A percentile compares a stretch with the other conserved stretches of the same genome.
phyloP scores from a whole-genome alignment of 495 filamentous ascomycete genomes.

The Apodospora peruviana region DNA sequence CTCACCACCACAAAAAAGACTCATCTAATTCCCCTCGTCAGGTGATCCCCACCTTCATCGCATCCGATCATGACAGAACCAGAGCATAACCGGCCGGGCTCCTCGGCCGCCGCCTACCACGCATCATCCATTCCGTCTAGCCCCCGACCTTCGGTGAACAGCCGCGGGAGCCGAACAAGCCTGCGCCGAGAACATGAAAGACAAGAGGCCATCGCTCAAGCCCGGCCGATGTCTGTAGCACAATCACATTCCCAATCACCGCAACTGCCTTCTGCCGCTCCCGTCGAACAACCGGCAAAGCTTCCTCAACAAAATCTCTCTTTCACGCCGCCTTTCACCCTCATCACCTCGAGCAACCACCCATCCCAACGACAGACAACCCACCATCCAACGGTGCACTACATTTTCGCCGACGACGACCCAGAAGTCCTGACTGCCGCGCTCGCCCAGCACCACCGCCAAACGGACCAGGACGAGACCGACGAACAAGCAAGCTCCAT shows the following conservation, averaged over 20 bases:
- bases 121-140: constrained; percentile 19
- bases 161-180: constrained; percentile 21
- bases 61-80: constrained; percentile 17
- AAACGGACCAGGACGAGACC: constrained; percentile 1
- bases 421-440: constrained; percentile 55
- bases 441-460: constrained; percentile 33
- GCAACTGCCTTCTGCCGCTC: not conserved
- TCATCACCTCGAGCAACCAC: constrained; percentile 47
- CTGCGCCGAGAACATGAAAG: constrained; percentile 22
- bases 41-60: not conserved
- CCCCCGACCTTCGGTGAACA: constrained; percentile 23
- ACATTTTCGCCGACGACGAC: constrained; percentile 81
- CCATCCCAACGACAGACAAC: constrained; percentile 31
- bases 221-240: constrained; percentile 14
- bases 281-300: constrained; percentile 5
- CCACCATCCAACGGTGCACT: constrained; percentile 78
- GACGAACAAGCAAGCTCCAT: constrained; percentile 10
- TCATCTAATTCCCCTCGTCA: not conserved
- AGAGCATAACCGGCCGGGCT: constrained; percentile 18
- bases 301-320: constrained; percentile 18
- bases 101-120: constrained; percentile 15
- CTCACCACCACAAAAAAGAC: not conserved
- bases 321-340: constrained; percentile 62
- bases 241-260: constrained; percentile 13
- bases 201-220: constrained; percentile 7